Conservation (phyloP, 805 yeast species). For the Sungouiella blattae region DNA sequence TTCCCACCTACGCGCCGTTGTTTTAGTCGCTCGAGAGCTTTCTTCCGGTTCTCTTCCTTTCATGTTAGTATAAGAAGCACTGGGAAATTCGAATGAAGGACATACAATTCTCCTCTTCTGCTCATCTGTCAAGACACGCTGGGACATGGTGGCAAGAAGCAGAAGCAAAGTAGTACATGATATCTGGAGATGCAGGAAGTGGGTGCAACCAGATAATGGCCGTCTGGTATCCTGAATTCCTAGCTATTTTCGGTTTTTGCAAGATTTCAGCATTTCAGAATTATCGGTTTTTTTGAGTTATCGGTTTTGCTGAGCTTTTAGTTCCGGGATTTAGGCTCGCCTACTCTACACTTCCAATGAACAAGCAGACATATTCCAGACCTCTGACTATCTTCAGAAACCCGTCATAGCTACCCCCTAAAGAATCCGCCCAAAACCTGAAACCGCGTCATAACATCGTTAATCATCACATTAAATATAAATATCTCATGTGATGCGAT, state of each 20-base stretch:
- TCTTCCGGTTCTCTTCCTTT: constrained; percentile 61
- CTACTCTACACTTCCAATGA: too few relatives aligned
- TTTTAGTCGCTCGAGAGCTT: constrained; percentile 57
- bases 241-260: too few relatives aligned
- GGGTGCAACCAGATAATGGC: too few relatives aligned
- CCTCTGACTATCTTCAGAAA: not conserved
- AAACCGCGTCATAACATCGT: constrained; percentile 3
- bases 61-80: constrained; percentile 16
- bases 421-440: constrained; percentile 3
- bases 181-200: not conserved
- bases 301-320: too few relatives aligned
- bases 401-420: constrained; percentile 1
- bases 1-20: constrained; percentile 42
- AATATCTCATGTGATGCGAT: too few relatives aligned
- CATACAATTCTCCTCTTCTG: constrained; percentile 36
- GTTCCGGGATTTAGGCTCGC: too few relatives aligned
- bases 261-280: too few relatives aligned
- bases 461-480: not conserved
- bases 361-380: constrained; percentile 6
- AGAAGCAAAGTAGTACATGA: constrained; percentile 1
- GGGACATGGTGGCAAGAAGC: not conserved
- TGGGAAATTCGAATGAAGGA: constrained; percentile 6
- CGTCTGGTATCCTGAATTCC: too few relatives aligned
- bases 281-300: too few relatives aligned
- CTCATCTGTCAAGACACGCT: constrained; percentile 26